Evolutionary conservation across 1,284 basidiomycete species (phyloP).

Genomic region (Marasmius sp.): DNA sequence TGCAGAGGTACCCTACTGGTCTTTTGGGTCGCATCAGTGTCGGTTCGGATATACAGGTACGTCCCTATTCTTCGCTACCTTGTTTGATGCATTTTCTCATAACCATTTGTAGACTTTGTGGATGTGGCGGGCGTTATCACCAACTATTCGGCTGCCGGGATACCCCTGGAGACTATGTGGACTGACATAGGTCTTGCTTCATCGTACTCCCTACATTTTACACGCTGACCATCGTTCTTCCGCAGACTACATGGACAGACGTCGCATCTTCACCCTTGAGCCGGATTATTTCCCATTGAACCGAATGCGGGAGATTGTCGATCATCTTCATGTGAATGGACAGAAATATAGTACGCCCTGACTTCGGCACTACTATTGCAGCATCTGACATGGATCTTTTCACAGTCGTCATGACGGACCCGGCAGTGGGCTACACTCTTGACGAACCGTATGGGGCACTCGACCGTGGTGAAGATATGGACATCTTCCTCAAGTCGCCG

Average conservation of each 20-base stretch:
- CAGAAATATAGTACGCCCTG: conserved; percentile 55
- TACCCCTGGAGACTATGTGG: conserved; percentile 78
- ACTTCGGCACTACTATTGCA: not conserved
- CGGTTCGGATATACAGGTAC: conserved; percentile 64
- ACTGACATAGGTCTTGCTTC: conserved; percentile 60
- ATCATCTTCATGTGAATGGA: conserved; percentile 55
- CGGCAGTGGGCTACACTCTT: conserved; percentile 59
- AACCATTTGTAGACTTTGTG: conserved; percentile 46
- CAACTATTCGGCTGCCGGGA: conserved; percentile 57
- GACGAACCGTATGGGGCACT: conserved; percentile 53
- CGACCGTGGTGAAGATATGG: conserved; percentile 51
- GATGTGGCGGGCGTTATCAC: conserved; percentile 61
- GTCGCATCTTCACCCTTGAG: conserved; percentile 69
- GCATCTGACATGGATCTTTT: not conserved
- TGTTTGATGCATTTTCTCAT: not conserved
- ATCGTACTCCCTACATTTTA: not conserved
- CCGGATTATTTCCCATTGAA: conserved; percentile 65
- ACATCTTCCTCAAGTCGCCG: conserved; percentile 62
- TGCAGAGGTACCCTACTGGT: conserved; percentile 71
- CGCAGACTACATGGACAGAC: conserved; percentile 72
- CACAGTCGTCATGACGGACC: conserved; percentile 77
- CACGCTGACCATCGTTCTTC: not conserved
- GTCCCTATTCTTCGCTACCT: conserved; percentile 13
- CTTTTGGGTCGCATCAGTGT: conserved; percentile 70
- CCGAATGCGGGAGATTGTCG: conserved; percentile 64